Evolutionary conservation across 169 alveolate genomes (phyloP).

Genomic region (Theileria orientalis): DNA sequence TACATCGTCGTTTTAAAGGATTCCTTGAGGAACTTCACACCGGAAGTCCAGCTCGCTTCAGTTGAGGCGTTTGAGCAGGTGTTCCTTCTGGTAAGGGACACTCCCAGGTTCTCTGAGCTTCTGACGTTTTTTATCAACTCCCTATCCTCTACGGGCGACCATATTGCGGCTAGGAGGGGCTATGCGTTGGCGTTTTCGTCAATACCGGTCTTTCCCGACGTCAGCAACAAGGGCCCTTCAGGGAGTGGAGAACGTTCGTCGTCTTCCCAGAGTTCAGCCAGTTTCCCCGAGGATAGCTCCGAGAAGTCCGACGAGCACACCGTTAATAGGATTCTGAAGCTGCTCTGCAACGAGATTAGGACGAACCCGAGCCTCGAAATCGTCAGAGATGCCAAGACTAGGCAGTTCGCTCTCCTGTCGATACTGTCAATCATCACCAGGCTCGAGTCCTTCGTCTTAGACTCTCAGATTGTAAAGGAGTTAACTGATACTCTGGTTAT

Average conservation of each 20-base stretch:
- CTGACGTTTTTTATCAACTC: constrained; percentile 11
- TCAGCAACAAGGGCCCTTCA: too few species aligned
- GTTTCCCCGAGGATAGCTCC: background rate
- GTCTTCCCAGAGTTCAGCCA: too few species aligned
- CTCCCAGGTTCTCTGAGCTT: background rate
- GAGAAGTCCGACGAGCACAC: background rate
- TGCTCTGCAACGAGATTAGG: constrained; percentile 30
- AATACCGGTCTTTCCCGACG: background rate
- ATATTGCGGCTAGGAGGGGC: constrained; percentile 49
- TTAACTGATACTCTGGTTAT: constrained; percentile 15
- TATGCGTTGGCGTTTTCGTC: constrained; percentile 44
- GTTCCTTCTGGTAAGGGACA: background rate
- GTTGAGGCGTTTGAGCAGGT: constrained; percentile 34
- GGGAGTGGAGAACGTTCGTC: too few species aligned
- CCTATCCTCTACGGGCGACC: constrained; percentile 9
- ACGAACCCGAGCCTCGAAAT: background rate
- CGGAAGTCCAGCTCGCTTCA: constrained; percentile 53
- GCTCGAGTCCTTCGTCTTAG: background rate
- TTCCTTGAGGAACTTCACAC: constrained; percentile 34
- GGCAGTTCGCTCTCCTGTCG: constrained; percentile 40
- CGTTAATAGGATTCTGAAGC: background rate
- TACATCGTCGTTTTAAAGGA: constrained; percentile 44
- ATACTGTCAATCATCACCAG: constrained; percentile 4
- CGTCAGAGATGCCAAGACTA: constrained; percentile 42
- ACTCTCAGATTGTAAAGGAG: background rate